phyloP scores from a whole-genome alignment of 148 eudicot species.

The Chenopodium album region DNA sequence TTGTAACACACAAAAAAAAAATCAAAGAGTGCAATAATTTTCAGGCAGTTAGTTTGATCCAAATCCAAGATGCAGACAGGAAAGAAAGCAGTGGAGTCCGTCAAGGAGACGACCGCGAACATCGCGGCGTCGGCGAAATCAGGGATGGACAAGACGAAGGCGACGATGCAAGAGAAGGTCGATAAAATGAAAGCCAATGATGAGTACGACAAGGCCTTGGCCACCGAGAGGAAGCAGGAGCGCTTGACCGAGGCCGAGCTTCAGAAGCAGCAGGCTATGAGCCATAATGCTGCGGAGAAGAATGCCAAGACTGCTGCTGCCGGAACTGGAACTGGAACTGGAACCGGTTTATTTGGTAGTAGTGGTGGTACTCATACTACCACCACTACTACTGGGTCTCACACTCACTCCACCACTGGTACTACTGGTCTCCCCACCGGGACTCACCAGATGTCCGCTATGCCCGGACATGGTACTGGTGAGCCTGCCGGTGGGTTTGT shows the following conservation, averaged over 20 bases:
- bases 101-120: conserved; percentile 61
- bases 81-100: conserved; percentile 52
- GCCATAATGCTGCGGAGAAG: conserved; percentile 40
- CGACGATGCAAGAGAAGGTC: conserved; percentile 55
- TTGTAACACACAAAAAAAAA: neutral
- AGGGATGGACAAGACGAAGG: conserved; percentile 66
- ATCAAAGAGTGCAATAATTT: neutral
- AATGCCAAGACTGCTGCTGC: conserved; percentile 17
- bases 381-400: conserved; percentile 11
- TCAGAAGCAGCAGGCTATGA: conserved; percentile 44
- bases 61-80: conserved; percentile 48
- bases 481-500: conserved; percentile 42
- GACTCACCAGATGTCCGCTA: conserved; percentile 52
- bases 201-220: conserved; percentile 47
- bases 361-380: too few species aligned
- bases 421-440: conserved; percentile 29
- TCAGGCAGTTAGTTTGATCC: neutral
- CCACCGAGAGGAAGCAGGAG: conserved; percentile 49
- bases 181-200: conserved; percentile 38
- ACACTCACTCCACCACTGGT: conserved; percentile 36
- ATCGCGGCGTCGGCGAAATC: conserved; percentile 55
- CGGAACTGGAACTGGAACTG: neutral
- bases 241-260: conserved; percentile 47
- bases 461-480: conserved; percentile 63
- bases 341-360: neutral